These are phyloP conservation scores for Diaporthe vexans DNA, from an alignment of 2,329 filamentous ascomycete species.

Conservation along the genomic window DNA sequence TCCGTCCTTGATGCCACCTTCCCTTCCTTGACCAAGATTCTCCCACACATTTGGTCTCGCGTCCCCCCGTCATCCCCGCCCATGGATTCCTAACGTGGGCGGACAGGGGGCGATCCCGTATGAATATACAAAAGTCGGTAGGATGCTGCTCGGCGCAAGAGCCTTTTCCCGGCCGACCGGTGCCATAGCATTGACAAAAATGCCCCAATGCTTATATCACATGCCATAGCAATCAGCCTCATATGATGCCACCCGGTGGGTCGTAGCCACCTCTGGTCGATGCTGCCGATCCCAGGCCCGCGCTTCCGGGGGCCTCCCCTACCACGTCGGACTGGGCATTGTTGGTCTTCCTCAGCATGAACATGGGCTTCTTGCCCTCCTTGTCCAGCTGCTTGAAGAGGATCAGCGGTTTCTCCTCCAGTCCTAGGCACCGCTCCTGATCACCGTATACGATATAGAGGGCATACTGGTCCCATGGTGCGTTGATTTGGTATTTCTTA, in stretches of 20 bases:
- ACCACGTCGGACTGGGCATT: constrained; percentile 62
- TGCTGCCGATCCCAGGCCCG: constrained; percentile 61
- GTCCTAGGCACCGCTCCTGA: constrained; percentile 90
- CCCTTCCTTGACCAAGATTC: constrained; percentile 14
- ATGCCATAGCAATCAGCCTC: constrained; percentile 25
- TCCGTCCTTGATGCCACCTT: constrained; percentile 12
- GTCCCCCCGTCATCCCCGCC: neutral
- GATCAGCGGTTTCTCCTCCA: constrained; percentile 94
- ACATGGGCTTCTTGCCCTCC: constrained; percentile 99
- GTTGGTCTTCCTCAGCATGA: constrained; percentile 87
- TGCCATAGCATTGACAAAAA: neutral
- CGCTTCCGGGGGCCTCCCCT: constrained; percentile 65
- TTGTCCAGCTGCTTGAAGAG: constrained; percentile 97
- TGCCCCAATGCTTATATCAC: constrained; percentile 1
- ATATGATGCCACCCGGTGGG: constrained; percentile 73
- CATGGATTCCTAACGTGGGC: neutral
- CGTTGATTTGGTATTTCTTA: constrained; percentile 98
- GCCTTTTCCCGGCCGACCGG: neutral
- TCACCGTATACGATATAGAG: constrained; percentile 99
- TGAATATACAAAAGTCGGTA: constrained; percentile 24
- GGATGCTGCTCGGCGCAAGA: neutral
- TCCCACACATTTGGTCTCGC: neutral
- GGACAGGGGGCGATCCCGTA: neutral
- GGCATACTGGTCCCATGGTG: constrained; percentile 97
- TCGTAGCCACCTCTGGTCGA: constrained; percentile 65